Evolutionary conservation across 495 filamentous ascomycete genomes (phyloP).

Genomic region (Sphaerosporella brunnea): DNA sequence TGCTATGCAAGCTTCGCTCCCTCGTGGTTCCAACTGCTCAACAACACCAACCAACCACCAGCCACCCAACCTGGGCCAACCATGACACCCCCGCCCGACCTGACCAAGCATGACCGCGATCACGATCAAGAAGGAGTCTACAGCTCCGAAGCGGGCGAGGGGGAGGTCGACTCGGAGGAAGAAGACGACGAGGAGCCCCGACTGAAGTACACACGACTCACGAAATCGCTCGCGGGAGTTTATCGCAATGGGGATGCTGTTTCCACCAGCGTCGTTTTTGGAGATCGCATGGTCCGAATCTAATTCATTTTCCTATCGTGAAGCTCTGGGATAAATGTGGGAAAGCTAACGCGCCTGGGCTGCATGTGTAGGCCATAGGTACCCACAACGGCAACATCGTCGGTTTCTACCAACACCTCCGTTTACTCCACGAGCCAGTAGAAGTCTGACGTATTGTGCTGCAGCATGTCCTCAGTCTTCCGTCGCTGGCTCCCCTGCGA

Average conservation of each 20-base stretch:
- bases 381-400: conserved; percentile 96
- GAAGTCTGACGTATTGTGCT: background rate
- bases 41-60: no score
- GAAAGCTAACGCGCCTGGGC: conserved; percentile 8
- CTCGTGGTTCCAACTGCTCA: no score
- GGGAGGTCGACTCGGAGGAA: conserved; percentile 57
- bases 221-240: conserved; percentile 54
- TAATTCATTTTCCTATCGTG: background rate
- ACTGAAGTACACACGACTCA: conserved; percentile 78
- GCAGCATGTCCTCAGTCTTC: conserved; percentile 71
- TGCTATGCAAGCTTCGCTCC: no score
- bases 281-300: conserved; percentile 66
- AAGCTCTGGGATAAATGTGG: background rate
- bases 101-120: background rate
- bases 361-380: conserved; percentile 51
- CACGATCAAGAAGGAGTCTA: background rate
- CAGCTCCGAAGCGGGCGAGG: conserved; percentile 25
- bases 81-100: no score
- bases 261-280: conserved; percentile 70
- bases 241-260: conserved; percentile 93
- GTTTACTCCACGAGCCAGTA: background rate
- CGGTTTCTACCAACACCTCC: conserved; percentile 28
- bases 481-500: conserved; percentile 57
- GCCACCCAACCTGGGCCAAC: no score
- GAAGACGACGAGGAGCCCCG: conserved; percentile 91